A percentile compares a stretch with the other conserved stretches of the same genome.
phyloP scores from a whole-genome alignment of 1,139 yeast genomes.

The Candida buenavistaensis region DNA sequence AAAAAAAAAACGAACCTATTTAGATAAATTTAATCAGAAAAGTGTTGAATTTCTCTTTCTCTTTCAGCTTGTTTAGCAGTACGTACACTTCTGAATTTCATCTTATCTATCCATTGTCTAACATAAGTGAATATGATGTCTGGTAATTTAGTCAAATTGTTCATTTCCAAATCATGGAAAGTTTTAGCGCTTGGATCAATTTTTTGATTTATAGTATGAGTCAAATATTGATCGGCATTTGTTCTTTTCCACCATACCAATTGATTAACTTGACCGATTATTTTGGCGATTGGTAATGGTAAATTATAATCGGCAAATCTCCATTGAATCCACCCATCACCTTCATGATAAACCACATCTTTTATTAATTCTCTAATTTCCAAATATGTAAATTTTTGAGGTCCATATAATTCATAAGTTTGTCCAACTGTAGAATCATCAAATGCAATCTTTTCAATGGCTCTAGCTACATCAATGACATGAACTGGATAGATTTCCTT shows the following conservation, averaged over 20 bases:
- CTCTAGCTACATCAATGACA: constrained; percentile 76
- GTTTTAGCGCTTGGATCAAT: constrained; percentile 64
- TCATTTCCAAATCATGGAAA: constrained; percentile 71
- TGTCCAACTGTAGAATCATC: constrained; percentile 81
- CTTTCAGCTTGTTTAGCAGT: too few relatives aligned
- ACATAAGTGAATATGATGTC: constrained; percentile 69
- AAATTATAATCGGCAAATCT: constrained; percentile 32
- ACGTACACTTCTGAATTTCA: too few relatives aligned
- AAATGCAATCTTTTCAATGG: constrained; percentile 74
- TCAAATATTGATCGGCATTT: constrained; percentile 74
- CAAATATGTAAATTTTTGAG: constrained; percentile 59
- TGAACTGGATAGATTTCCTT: constrained; percentile 73
- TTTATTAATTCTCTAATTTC: constrained; percentile 73
- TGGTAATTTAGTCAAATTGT: constrained; percentile 63
- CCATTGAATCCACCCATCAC: too few relatives aligned
- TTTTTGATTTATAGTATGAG: constrained; percentile 69
- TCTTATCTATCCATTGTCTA: constrained; percentile 53
- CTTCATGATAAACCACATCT: too few relatives aligned
- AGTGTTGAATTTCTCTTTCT: too few relatives aligned
- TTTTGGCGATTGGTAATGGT: constrained; percentile 45
- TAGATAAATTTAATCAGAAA: too few relatives aligned
- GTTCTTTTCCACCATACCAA: constrained; percentile 67
- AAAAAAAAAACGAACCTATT: too few relatives aligned
- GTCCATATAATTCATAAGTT: constrained; percentile 76
- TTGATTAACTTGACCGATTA: constrained; percentile 48